These are phyloP conservation scores for Colletotrichum tropicale DNA, from an alignment of 2,329 filamentous ascomycete species.

Conservation along the genomic window DNA sequence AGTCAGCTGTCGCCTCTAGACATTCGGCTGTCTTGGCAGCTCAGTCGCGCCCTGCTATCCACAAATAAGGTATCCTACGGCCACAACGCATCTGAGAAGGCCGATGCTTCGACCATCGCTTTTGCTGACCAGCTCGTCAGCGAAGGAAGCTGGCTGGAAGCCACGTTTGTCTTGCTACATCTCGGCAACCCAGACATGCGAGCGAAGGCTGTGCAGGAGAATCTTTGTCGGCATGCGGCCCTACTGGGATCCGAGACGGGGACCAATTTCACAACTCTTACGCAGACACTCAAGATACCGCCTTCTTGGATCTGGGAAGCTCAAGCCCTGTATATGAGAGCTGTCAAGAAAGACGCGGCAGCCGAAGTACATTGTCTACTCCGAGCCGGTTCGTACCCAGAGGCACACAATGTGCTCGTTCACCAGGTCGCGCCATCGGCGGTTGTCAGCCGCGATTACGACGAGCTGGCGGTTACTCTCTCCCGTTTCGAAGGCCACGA, in stretches of 20 bases:
- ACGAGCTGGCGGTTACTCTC: slow-evolving; percentile 71
- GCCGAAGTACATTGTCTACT: slow-evolving; percentile 82
- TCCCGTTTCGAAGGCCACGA: slow-evolving; percentile 71
- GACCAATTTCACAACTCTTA: slow-evolving; percentile 62
- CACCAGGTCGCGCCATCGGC: slow-evolving; percentile 80
- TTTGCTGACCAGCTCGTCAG: slow-evolving; percentile 70
- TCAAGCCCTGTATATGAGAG: slow-evolving; percentile 81
- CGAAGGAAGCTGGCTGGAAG: slow-evolving; percentile 70
- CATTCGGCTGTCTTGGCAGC: slow-evolving; percentile 82
- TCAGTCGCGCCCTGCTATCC: slow-evolving; percentile 69
- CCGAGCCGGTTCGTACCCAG: slow-evolving; percentile 74
- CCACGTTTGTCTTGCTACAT: slow-evolving; percentile 79
- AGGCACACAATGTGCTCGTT: slow-evolving; percentile 85
- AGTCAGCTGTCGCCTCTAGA: slow-evolving; percentile 77
- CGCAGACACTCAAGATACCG: slow-evolving; percentile 72
- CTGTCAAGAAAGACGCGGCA: slow-evolving; percentile 70
- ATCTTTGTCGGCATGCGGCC: slow-evolving; percentile 74
- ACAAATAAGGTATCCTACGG: slow-evolving; percentile 58
- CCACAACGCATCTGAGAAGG: slow-evolving; percentile 59
- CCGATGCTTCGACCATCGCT: slow-evolving; percentile 69
- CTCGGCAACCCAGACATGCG: slow-evolving; percentile 69
- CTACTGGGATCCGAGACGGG: slow-evolving; percentile 65
- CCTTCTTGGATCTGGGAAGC: slow-evolving; percentile 84
- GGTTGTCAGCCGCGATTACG: slow-evolving; percentile 83
- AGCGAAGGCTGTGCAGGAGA: slow-evolving; percentile 71